Conservation (phyloP, 2,329 filamentous ascomycete species). For the Blumeria graminis region DNA sequence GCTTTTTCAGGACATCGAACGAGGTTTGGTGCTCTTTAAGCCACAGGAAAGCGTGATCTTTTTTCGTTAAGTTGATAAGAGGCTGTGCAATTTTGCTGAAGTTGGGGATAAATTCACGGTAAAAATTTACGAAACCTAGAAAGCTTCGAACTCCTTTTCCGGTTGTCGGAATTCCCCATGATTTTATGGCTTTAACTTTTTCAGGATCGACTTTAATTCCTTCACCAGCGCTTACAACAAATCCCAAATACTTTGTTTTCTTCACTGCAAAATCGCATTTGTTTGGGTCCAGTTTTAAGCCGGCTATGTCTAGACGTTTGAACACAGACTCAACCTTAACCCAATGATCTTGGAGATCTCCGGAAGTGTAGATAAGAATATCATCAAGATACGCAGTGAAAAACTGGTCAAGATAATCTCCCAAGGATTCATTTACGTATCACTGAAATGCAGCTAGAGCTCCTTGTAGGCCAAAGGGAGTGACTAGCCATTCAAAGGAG, state of each 20-base stretch:
- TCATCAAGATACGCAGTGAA: neutral
- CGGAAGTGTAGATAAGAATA: neutral
- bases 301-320: neutral
- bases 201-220: neutral
- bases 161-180: neutral
- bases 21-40: neutral
- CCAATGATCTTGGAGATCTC: neutral
- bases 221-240: neutral
- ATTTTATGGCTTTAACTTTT: neutral
- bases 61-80: neutral
- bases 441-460: neutral
- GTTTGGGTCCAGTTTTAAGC: neutral
- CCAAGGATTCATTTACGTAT: neutral
- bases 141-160: neutral
- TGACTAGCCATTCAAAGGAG: conserved; percentile 1
- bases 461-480: neutral
- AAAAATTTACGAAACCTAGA: neutral
- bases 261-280: neutral
- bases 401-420: neutral
- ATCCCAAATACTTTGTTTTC: neutral
- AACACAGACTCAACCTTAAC: neutral
- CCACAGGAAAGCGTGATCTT: neutral
- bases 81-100: neutral
- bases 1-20: neutral
- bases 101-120: neutral